phyloP scores from a whole-genome alignment of 2,329 filamentous ascomycete species.

The Colletotrichum sp. region DNA sequence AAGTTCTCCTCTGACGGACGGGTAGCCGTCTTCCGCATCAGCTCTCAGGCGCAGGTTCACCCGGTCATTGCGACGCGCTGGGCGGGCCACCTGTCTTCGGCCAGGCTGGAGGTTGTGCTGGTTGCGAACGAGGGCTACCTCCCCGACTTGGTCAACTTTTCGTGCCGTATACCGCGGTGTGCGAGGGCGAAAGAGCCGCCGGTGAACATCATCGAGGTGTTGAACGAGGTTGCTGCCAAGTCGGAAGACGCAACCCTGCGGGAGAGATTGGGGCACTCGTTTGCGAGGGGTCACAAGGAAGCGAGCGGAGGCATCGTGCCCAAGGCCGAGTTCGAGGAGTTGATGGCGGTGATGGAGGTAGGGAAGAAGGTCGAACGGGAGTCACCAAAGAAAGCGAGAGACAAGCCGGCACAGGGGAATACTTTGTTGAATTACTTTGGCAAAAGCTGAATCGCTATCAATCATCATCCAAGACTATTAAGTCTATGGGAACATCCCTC shows the following conservation, averaged over 20 bases:
- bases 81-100: conserved; percentile 64
- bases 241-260: conserved; percentile 41
- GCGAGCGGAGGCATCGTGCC: conserved; percentile 69
- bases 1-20: conserved; percentile 67
- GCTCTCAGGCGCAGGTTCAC: conserved; percentile 66
- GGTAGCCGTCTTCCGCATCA: conserved; percentile 68
- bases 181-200: conserved; percentile 58
- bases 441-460: conserved; percentile 30
- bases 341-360: conserved; percentile 63
- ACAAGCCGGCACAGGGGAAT: conserved; percentile 51
- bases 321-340: conserved; percentile 66
- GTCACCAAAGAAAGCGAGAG: conserved; percentile 27
- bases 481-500: not conserved
- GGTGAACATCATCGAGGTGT: conserved; percentile 66
- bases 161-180: conserved; percentile 64
- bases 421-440: conserved; percentile 61
- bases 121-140: conserved; percentile 72
- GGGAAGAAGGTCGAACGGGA: conserved; percentile 54
- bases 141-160: conserved; percentile 69
- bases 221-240: conserved; percentile 55
- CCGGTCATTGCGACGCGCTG: conserved; percentile 71
- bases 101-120: conserved; percentile 66
- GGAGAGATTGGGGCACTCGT: conserved; percentile 64
- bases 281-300: conserved; percentile 71
- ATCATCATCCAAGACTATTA: not conserved